These are phyloP conservation scores for Naganishia sp. DNA, from an alignment of 1,284 basidiomycete species.

Conservation along the genomic window DNA sequence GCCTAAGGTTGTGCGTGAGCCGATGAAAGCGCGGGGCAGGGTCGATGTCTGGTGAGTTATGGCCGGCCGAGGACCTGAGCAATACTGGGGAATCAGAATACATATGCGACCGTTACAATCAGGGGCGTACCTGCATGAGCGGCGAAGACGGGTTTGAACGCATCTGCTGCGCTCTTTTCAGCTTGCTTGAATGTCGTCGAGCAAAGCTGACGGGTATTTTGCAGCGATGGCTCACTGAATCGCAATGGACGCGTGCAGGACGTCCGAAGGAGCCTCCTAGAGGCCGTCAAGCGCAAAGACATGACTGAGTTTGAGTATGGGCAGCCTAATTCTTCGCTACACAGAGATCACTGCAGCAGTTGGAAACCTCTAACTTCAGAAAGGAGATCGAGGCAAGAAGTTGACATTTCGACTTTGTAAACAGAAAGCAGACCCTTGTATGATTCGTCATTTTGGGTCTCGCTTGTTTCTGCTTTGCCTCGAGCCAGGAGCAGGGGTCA, in stretches of 20 bases:
- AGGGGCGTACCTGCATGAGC: slow-evolving; percentile 13
- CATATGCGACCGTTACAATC: neutral
- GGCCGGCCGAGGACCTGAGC: slow-evolving; percentile 37
- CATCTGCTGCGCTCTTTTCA: slow-evolving; percentile 14
- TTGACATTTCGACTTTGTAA: too few relatives aligned
- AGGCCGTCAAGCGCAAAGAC: neutral
- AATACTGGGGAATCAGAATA: neutral
- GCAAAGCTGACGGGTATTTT: neutral
- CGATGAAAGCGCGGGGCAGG: slow-evolving; percentile 62
- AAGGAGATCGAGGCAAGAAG: neutral
- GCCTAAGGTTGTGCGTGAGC: slow-evolving; percentile 65
- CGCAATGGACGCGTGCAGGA: too few relatives aligned
- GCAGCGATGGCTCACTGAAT: neutral
- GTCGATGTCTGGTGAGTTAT: slow-evolving; percentile 67
- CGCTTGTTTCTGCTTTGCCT: too few relatives aligned
- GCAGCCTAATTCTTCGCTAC: too few relatives aligned
- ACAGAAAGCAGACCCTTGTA: too few relatives aligned
- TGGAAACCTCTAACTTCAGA: neutral
- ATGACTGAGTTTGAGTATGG: too few relatives aligned
- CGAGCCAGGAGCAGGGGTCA: too few relatives aligned
- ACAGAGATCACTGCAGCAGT: too few relatives aligned
- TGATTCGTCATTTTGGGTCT: too few relatives aligned
- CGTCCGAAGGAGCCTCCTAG: neutral
- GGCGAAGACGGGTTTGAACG: slow-evolving; percentile 23
- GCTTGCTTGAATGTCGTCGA: neutral